Percentiles rank a stretch among this genome's conserved stretches.
Evolutionary conservation across 495 filamentous ascomycete genomes (phyloP).

Genomic region (Trichoderma gamsii): DNA sequence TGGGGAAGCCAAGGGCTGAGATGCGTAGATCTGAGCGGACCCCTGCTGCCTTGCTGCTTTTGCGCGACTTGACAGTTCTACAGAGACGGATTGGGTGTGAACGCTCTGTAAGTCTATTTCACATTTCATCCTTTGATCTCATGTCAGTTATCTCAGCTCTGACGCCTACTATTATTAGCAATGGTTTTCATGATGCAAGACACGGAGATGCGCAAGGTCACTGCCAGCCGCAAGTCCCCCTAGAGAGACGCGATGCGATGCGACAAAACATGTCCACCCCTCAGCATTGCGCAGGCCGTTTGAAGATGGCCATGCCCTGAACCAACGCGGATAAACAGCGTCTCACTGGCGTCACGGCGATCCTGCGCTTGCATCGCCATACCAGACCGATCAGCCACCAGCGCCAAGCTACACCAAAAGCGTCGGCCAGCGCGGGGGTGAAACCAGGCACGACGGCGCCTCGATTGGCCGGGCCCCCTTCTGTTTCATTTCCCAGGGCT

Average conservation of each 20-base stretch:
- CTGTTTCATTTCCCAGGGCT: background rate
- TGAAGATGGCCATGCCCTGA: background rate
- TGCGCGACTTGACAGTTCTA: too few relatives aligned
- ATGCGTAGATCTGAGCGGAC: too few relatives aligned
- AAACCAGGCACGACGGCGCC: background rate
- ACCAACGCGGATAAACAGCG: background rate
- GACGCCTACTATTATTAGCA: too few relatives aligned
- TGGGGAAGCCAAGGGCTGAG: too few relatives aligned
- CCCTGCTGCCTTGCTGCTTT: too few relatives aligned
- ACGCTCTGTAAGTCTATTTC: too few relatives aligned
- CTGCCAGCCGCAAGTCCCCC: background rate
- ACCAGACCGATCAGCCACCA: background rate
- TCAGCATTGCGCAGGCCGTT: background rate
- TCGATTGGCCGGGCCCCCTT: background rate
- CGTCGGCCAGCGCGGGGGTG: background rate
- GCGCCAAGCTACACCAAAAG: background rate
- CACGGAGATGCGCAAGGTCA: too few relatives aligned
- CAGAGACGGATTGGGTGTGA: too few relatives aligned
- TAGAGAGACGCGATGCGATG: background rate
- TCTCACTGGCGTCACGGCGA: constrained; percentile 7
- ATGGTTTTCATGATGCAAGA: too few relatives aligned
- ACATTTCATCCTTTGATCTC: too few relatives aligned
- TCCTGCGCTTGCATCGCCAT: background rate
- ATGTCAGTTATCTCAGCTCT: too few relatives aligned
- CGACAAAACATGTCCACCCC: background rate